phyloP scores from a whole-genome alignment of 1,139 yeast genomes.

The Geotrichum histeridarum region DNA sequence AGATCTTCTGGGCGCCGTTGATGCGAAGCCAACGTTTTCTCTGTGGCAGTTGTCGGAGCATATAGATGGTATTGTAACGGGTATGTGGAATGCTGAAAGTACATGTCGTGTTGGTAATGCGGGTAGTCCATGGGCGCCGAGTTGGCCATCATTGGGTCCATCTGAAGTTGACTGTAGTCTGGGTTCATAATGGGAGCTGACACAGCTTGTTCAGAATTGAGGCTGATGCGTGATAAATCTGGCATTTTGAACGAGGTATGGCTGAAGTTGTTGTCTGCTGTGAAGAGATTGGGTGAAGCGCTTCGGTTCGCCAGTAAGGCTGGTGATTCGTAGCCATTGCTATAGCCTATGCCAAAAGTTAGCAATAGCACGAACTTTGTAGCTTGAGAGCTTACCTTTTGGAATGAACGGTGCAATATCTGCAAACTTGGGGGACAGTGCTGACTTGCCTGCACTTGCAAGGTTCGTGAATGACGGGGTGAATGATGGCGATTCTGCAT shows the following conservation, averaged over 20 bases:
- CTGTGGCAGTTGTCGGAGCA: constrained; percentile 73
- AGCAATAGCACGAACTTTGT: background rate
- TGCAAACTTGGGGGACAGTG: constrained; percentile 23
- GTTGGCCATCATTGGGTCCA: constrained; percentile 11
- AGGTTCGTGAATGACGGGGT: constrained; percentile 43
- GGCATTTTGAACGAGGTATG: constrained; percentile 4
- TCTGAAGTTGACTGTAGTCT: constrained; percentile 6
- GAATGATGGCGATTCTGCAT: constrained; percentile 61
- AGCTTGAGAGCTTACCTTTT: constrained; percentile 20
- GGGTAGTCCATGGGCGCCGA: constrained; percentile 9
- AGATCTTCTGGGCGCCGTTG: constrained; percentile 65
- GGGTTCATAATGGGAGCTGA: constrained; percentile 9
- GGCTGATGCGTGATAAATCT: constrained; percentile 8
- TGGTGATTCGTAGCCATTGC: constrained; percentile 2
- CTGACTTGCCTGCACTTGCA: constrained; percentile 4
- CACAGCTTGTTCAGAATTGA: background rate
- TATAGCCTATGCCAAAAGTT: background rate
- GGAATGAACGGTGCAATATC: constrained; percentile 27
- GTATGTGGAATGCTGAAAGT: constrained; percentile 31
- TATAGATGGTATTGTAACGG: constrained; percentile 84
- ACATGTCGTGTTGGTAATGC: constrained; percentile 13
- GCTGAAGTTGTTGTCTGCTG: constrained; percentile 3
- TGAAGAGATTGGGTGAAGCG: constrained; percentile 2
- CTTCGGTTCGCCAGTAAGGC: background rate
- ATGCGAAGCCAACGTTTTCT: constrained; percentile 47